phyloP scores from a whole-genome alignment of 176 grass and related monocot genomes.

The Cocos nucifera region DNA sequence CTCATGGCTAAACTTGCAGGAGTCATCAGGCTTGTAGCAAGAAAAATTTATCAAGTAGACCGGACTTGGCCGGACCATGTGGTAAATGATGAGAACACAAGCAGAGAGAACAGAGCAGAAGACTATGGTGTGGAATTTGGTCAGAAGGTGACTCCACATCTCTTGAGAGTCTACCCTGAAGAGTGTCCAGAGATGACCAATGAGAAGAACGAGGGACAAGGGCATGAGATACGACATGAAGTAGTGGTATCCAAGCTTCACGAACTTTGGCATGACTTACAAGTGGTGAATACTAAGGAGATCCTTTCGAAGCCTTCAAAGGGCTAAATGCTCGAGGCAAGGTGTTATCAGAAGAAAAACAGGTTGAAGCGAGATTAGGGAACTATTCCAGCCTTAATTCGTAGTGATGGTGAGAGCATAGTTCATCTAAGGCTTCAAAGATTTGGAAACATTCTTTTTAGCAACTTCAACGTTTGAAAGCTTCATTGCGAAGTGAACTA shows the following conservation, averaged over 20 bases:
- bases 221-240: neutral
- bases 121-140: neutral
- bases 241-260: slow-evolving; percentile 1
- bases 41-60: slow-evolving; percentile 10
- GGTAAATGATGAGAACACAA: neutral
- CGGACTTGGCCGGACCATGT: neutral
- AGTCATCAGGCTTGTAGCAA: neutral
- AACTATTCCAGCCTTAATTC: no score
- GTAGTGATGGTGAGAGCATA: no score
- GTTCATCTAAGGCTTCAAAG: no score
- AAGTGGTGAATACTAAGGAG: neutral
- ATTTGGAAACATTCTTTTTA: no score
- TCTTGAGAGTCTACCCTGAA: neutral
- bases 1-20: neutral
- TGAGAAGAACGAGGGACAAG: neutral
- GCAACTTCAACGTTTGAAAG: no score
- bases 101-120: neutral
- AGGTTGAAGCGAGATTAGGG: no score
- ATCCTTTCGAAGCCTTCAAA: neutral
- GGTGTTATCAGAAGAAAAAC: no score
- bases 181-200: neutral
- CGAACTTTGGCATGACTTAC: neutral
- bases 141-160: neutral
- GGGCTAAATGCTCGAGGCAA: no score
- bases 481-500: no score